Evolutionary conservation across 169 alveolate genomes (phyloP).

Genomic region (Plasmodium chabaudi): DNA sequence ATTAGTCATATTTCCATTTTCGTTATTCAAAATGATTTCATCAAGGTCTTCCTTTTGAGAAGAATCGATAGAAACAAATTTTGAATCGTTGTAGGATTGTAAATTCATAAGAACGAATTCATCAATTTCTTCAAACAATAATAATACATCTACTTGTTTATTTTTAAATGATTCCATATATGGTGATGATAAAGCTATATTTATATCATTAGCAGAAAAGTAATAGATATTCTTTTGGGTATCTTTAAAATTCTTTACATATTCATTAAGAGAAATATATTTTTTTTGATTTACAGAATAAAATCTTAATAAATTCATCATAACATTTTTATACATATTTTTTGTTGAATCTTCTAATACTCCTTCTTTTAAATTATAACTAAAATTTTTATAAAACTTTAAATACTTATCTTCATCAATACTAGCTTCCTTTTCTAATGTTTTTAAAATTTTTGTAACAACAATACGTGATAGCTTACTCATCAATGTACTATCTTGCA

Average conservation of each 20-base stretch:
- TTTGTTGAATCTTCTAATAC: constrained; percentile 85
- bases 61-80: constrained; percentile 82
- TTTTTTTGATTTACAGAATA: constrained; percentile 79
- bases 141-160: constrained; percentile 86
- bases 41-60: constrained; percentile 77
- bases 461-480: constrained; percentile 92
- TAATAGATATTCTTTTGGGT: constrained; percentile 90
- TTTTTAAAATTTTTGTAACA: constrained; percentile 92
- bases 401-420: constrained; percentile 87
- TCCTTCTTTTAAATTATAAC: constrained; percentile 90
- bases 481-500: constrained; percentile 93
- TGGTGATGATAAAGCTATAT: constrained; percentile 91
- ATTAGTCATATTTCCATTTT: constrained; percentile 62
- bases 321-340: constrained; percentile 78
- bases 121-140: constrained; percentile 91
- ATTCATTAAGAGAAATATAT: constrained; percentile 82
- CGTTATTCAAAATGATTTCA: constrained; percentile 78
- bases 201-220: constrained; percentile 86
- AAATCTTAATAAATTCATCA: constrained; percentile 77
- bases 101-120: constrained; percentile 90
- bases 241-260: constrained; percentile 82
- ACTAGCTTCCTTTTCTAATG: constrained; percentile 92
- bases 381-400: constrained; percentile 88
- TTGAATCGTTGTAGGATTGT: constrained; percentile 82
- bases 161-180: constrained; percentile 91